These are phyloP conservation scores for Cucumis melo DNA, from an alignment of 306 rosid species.

Conservation along the genomic window DNA sequence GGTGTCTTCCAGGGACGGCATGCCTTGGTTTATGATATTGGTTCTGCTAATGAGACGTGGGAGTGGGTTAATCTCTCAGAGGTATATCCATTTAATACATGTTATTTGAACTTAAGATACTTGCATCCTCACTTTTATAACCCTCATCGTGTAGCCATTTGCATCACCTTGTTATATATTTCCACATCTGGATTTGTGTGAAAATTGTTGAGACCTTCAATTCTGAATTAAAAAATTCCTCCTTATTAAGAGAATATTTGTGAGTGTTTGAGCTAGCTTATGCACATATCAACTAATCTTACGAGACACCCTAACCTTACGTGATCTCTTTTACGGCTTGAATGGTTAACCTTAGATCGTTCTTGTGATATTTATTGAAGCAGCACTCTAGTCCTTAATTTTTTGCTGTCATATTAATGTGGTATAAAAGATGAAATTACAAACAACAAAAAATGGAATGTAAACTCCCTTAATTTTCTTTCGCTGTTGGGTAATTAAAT, in stretches of 20 bases:
- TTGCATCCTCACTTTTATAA: neutral
- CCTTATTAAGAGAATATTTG: too few relatives aligned
- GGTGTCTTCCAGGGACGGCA: constrained; percentile 54
- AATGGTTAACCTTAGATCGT: neutral
- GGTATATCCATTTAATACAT: constrained; percentile 33
- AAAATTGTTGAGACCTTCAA: neutral
- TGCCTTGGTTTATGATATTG: constrained; percentile 68
- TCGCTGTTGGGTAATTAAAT: neutral
- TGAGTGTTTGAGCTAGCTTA: neutral
- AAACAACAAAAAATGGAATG: neutral
- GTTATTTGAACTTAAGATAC: neutral
- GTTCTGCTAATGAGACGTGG: constrained; percentile 59
- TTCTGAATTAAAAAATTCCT: neutral
- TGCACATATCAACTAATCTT: too few relatives aligned
- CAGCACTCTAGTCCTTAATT: neutral
- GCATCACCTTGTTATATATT: neutral
- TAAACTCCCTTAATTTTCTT: neutral
- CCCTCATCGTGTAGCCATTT: neutral
- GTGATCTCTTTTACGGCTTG: neutral
- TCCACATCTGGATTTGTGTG: neutral
- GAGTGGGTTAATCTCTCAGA: constrained; percentile 90
- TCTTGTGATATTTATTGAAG: constrained; percentile 11
- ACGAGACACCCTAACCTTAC: too few relatives aligned
- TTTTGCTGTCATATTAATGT: neutral
- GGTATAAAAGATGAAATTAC: neutral